A percentile compares a stretch with the other conserved stretches of the same genome.
These are phyloP conservation scores for Mixia osmundae DNA, from an alignment of 1,284 basidiomycete genomes.

Conservation along the genomic window DNA sequence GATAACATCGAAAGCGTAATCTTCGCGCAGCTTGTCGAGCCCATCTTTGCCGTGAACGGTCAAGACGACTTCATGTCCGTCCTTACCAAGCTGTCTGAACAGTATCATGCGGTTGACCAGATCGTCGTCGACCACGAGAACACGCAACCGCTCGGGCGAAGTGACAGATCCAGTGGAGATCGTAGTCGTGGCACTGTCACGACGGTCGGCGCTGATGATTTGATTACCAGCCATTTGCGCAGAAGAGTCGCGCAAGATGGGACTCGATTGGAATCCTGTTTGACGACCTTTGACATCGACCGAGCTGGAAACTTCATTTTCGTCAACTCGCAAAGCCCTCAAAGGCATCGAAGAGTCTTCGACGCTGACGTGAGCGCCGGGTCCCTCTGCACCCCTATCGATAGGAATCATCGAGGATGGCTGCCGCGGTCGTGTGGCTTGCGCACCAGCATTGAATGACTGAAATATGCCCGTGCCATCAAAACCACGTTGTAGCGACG, in stretches of 20 bases:
- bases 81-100: slow-evolving; percentile 16
- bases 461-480: no score
- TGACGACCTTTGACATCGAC: no score
- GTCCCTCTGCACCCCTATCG: no score
- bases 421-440: no score
- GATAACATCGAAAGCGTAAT: slow-evolving; percentile 13
- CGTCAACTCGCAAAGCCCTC: slow-evolving; percentile 7
- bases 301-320: slow-evolving; percentile 4
- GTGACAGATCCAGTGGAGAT: neutral
- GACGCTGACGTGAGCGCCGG: slow-evolving; percentile 6
- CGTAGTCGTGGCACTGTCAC: neutral
- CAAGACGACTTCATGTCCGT: slow-evolving; percentile 16
- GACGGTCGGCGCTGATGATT: no score
- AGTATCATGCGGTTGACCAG: slow-evolving; percentile 19
- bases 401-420: no score
- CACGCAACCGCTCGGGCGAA: slow-evolving; percentile 25
- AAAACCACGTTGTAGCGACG: no score
- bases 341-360: slow-evolving; percentile 8
- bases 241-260: no score
- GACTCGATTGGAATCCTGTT: no score
- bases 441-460: no score
- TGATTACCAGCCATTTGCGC: no score
- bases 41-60: slow-evolving; percentile 18
- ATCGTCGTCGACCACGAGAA: slow-evolving; percentile 46
- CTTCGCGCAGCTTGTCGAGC: slow-evolving; percentile 15